Evolutionary conservation across 2,329 filamentous ascomycete genomes (phyloP), one percentile per base, ranked within the genome.

Genomic region (Neocucurbitaria cava): DNA sequence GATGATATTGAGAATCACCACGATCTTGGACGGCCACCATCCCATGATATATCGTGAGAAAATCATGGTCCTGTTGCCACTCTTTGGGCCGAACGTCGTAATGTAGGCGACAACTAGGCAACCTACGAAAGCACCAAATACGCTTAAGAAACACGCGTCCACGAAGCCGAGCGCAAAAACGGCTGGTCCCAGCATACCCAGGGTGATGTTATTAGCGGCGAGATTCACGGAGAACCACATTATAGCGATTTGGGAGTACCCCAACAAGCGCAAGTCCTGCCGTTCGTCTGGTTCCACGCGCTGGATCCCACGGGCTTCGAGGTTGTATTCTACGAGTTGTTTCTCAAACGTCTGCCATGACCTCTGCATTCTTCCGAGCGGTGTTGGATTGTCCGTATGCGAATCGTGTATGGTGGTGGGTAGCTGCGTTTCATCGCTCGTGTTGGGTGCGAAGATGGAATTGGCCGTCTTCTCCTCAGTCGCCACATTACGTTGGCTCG

Each of bases 191-290:
- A 88, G 78, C 80, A 87, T 86, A 0, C 84, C 86, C n/a, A 88
- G 76, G 0, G 85, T 86, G 40, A 88, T 82, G 59, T 88, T 87
- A 72, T 87, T 87, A 23, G 85, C 83, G 2, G 84, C 83, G 9
- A 87, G 75, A 63, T 88, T 88, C 69, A 87, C 82, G 9, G 82
- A 85, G 56, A 87, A 81, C 86, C 85, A 88, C 44, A 88, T 73
- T 42, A 86, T 70, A 17, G 80, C 81, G 20, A 84, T 80, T 68
- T 87, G 84, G 33, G 81, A 73, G 65, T 85, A 85, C 28, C 82
- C 81, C n/a, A 83, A 60, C 59, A 78, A 77, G 17, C 77, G 76
- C 46, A 83, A 66, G 43, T 79, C 78, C 59, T 85, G 82, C 17
- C 85, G 81, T 63, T 87, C 83, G 47, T 82, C 71, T 0, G 79